Conservation (phyloP, 202 grass and related monocot genomes). For the Schoenoplectus triqueter region DNA sequence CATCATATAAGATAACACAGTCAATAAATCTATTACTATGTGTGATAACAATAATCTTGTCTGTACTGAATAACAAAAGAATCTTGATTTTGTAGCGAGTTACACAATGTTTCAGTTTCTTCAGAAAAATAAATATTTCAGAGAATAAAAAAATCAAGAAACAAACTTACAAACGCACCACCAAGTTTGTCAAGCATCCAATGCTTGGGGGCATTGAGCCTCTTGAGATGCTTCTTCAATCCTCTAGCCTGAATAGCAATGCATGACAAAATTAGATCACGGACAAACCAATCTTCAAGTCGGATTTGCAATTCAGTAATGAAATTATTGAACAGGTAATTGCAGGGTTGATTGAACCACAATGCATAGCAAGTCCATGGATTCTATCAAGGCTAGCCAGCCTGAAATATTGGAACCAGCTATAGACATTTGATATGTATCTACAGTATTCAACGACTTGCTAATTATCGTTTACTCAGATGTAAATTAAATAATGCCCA, state of each 20-base stretch:
- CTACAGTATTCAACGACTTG: too few relatives aligned
- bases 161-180: constrained; percentile 49
- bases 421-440: too few relatives aligned
- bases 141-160: not conserved
- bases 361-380: too few relatives aligned
- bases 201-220: constrained; percentile 59
- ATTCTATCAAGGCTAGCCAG: too few relatives aligned
- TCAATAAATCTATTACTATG: not conserved
- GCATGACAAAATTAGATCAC: not conserved
- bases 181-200: constrained; percentile 62
- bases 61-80: too few relatives aligned
- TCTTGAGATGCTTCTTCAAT: constrained; percentile 55
- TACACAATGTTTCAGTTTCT: too few relatives aligned
- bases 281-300: not conserved
- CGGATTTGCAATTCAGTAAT: not conserved
- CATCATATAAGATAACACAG: not conserved
- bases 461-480: too few relatives aligned
- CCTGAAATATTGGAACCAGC: too few relatives aligned
- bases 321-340: too few relatives aligned
- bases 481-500: too few relatives aligned
- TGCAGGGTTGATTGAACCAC: too few relatives aligned
- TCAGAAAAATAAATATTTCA: not conserved
- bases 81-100: too few relatives aligned
- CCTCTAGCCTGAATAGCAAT: constrained; percentile 41
- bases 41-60: not conserved